Evolutionary conservation across 768 basidiomycete species (phyloP).

Genomic region (Lepiota brunneoincarnata): DNA sequence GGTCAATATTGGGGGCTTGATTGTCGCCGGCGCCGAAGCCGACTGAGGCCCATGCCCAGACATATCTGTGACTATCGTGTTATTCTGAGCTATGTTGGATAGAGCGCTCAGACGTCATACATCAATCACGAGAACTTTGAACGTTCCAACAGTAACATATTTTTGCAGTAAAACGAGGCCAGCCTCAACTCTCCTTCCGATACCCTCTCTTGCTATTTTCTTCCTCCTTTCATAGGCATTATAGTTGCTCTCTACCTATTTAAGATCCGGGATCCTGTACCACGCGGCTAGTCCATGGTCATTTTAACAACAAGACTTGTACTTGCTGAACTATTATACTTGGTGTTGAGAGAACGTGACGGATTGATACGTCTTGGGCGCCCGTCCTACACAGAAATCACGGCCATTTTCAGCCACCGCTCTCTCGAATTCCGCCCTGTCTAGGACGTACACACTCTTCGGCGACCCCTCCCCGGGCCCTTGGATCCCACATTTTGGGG

Average conservation of each 20-base stretch:
- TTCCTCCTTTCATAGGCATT: not conserved
- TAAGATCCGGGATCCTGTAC: not conserved
- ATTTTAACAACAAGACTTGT: not conserved
- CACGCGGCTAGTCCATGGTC: not conserved
- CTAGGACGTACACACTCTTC: too few relatives aligned
- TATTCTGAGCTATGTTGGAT: not conserved
- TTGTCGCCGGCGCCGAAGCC: conserved; percentile 22
- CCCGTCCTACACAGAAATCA: too few relatives aligned
- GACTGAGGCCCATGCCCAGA: not conserved
- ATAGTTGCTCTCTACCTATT: not conserved
- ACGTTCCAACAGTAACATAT: not conserved
- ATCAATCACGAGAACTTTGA: not conserved
- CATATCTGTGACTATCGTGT: not conserved
- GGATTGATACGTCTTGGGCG: too few relatives aligned
- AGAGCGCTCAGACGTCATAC: not conserved
- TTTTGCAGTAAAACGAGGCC: not conserved
- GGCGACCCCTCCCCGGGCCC: too few relatives aligned
- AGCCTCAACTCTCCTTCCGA: not conserved
- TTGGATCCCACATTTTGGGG: too few relatives aligned
- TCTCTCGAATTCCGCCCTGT: too few relatives aligned
- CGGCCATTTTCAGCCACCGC: too few relatives aligned
- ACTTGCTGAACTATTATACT: not conserved
- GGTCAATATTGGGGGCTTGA: conserved; percentile 29
- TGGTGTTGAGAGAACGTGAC: too few relatives aligned
- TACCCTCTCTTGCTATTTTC: not conserved